Evolutionary conservation across 2,329 filamentous ascomycete genomes (phyloP), one percentile per base, ranked within the genome.

Genomic region (Cryphonectria radicalis): DNA sequence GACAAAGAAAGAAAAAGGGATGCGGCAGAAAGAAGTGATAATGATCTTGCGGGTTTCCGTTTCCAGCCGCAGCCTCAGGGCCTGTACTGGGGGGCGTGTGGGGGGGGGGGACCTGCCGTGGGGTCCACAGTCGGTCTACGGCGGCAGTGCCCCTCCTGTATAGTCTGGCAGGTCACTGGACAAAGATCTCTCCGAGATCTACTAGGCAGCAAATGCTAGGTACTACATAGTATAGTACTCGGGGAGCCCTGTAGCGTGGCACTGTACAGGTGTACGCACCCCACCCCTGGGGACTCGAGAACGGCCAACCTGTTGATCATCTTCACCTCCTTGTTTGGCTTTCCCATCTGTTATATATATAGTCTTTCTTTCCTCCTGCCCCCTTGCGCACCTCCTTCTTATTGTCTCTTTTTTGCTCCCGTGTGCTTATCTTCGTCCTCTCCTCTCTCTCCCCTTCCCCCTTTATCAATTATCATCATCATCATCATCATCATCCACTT

Each of bases 81-180:
- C n/a, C 25, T 1, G 22, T 17, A 50, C 22, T 32, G n/a, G 37
- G 42, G 14, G 22, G 35, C n/a, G n/a, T n/a, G n/a, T n/a, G n/a
- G n/a, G n/a, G n/a, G n/a, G n/a, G n/a, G n/a, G n/a, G n/a, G n/a
- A n/a, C n/a, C 25, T 14, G 28, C 5, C 6, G 50, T 46, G 66
- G 66, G 66, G 66, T 55, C 46, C 63, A 55, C 63, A 55, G 28
- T 69, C 67, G 60, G 67, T 63, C 42, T 43, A 37, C 40, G 68
- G 62, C 68, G 68, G 63, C 68, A 70, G 55, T 70, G 40, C 63
- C 63, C 68, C 68, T 70, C 59, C 35, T n/a, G n/a, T 28, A 13
- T 17, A 32, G 55, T 19, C 32, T 59, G 55, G 25, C 28, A 59
- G 28, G 55, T 19, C 55, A 32, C 25, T 19, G 19, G 40, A 40